phyloP scores from a whole-genome alignment of 805 yeast genomes.

The Starmera amethionina region DNA sequence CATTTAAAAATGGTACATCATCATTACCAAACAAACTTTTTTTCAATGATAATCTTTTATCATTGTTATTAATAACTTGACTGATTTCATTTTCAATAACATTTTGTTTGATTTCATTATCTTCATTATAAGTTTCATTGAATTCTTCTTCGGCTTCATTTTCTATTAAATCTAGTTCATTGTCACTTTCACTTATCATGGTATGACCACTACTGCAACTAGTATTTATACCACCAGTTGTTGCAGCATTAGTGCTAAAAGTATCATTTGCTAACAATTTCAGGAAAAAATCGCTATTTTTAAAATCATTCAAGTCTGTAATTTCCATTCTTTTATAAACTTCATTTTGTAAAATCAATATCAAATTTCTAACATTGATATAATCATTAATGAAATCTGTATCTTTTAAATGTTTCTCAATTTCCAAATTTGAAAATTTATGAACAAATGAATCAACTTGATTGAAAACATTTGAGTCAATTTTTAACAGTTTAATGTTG shows the following conservation, averaged over 20 bases:
- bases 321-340: constrained; percentile 41
- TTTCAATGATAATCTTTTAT: constrained; percentile 4
- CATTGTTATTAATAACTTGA: no score
- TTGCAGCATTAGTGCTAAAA: constrained; percentile 19
- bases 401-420: not conserved
- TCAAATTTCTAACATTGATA: constrained; percentile 43
- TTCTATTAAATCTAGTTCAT: not conserved
- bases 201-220: not conserved
- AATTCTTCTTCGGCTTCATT: not conserved
- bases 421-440: constrained; percentile 2
- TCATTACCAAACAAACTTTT: constrained; percentile 16
- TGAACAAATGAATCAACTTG: constrained; percentile 29
- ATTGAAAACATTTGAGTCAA: constrained; percentile 18
- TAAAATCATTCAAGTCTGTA: constrained; percentile 49
- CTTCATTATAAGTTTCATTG: not conserved
- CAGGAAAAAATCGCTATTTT: constrained; percentile 44
- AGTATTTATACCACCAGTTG: not conserved
- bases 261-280: constrained; percentile 38
- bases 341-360: constrained; percentile 50
- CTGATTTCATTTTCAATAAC: no score
- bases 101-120: no score
- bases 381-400: constrained; percentile 20
- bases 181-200: not conserved
- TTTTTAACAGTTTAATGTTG: constrained; percentile 18
- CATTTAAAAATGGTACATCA: constrained; percentile 12